Evolutionary conservation across 2,329 filamentous ascomycete species (phyloP).

Genomic region (Zymoseptoria ardabiliae): DNA sequence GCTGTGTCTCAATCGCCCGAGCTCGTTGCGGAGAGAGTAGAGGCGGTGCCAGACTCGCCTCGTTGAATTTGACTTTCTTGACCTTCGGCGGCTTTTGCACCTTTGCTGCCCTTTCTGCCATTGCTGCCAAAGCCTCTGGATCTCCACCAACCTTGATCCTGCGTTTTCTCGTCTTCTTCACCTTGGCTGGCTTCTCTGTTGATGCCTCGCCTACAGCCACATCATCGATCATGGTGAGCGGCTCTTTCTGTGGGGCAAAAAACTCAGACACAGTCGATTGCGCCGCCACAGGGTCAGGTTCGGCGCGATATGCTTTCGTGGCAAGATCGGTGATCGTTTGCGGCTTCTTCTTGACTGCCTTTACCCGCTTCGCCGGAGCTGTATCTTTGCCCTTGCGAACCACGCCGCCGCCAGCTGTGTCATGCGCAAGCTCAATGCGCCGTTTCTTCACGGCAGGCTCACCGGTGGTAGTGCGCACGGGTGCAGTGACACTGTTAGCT

Average conservation of each 20-base stretch:
- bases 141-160: conserved; percentile 12
- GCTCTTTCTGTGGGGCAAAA: conserved; percentile 20
- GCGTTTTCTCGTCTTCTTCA: conserved; percentile 23
- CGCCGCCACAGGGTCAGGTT: conserved; percentile 14
- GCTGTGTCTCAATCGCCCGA: conserved; percentile 55
- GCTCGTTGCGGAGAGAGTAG: conserved; percentile 65
- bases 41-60: conserved; percentile 12
- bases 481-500: background rate
- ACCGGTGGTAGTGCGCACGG: conserved; percentile 4
- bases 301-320: conserved; percentile 57
- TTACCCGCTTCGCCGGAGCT: conserved; percentile 19
- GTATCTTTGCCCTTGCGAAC: background rate
- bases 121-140: background rate
- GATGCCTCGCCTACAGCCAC: background rate
- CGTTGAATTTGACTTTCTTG: conserved; percentile 24
- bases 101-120: conserved; percentile 1
- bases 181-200: conserved; percentile 3
- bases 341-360: conserved; percentile 56
- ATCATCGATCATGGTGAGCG: background rate
- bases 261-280: conserved; percentile 41
- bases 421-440: conserved; percentile 11
- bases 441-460: conserved; percentile 13
- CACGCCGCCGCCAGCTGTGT: conserved; percentile 3
- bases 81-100: conserved; percentile 22
- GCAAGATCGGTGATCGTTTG: conserved; percentile 73